These are phyloP conservation scores for Trichoderma breve DNA, from an alignment of 2,329 filamentous ascomycete genomes.

Conservation along the genomic window DNA sequence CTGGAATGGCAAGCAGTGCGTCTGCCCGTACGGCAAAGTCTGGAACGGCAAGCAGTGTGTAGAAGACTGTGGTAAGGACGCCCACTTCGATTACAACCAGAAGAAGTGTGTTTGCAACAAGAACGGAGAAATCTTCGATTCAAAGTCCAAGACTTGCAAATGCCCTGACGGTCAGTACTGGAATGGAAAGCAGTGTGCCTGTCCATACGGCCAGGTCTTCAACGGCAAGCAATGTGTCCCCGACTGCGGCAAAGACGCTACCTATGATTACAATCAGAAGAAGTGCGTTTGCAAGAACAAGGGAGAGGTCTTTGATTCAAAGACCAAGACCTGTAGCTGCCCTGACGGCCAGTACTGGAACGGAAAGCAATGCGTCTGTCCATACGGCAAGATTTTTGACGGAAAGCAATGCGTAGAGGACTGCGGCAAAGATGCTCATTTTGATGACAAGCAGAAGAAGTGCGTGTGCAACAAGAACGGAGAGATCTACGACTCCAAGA, in stretches of 20 bases:
- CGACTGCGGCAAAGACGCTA: conserved; percentile 20
- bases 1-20: conserved; percentile 7
- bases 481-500: conserved; percentile 1
- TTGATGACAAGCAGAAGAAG: neutral
- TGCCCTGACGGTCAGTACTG: conserved; percentile 10
- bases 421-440: conserved; percentile 19
- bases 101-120: conserved; percentile 22
- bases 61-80: conserved; percentile 17
- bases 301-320: conserved; percentile 7
- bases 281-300: conserved; percentile 22
- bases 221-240: conserved; percentile 9
- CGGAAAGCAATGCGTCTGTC: conserved; percentile 8
- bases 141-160: conserved; percentile 2
- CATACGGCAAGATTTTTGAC: conserved; percentile 3
- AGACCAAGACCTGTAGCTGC: conserved; percentile 13
- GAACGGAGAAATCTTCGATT: conserved; percentile 5
- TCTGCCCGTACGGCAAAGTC: conserved; percentile 8
- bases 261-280: neutral
- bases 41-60: conserved; percentile 14
- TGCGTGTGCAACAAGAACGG: conserved; percentile 22
- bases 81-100: neutral
- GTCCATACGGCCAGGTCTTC: conserved; percentile 1
- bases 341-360: conserved; percentile 6
- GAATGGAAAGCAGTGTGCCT: conserved; percentile 2
- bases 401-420: conserved; percentile 6